Conservation (phyloP, 805 yeast genomes). For the Candida montana region DNA sequence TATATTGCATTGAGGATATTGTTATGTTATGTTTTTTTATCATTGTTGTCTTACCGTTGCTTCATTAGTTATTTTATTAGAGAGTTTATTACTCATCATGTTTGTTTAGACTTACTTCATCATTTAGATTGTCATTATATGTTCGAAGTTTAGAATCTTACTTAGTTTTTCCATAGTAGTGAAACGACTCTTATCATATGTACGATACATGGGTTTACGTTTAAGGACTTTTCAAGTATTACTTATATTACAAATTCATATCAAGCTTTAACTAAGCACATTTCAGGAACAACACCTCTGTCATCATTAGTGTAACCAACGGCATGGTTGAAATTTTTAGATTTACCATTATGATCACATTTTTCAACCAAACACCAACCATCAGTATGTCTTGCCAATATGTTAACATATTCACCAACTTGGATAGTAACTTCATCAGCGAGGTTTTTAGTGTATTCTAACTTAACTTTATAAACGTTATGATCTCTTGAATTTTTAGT, state of each 20-base stretch:
- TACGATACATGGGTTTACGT: too few species aligned
- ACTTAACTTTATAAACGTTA: conserved; percentile 18
- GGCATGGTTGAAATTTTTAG: conserved; percentile 2
- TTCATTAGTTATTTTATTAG: too few species aligned
- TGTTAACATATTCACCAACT: conserved; percentile 29
- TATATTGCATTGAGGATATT: background rate
- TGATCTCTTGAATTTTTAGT: conserved; percentile 10
- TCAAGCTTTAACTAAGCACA: conserved; percentile 24
- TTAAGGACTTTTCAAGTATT: too few species aligned
- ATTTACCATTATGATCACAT: conserved; percentile 23
- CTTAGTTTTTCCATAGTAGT: too few species aligned
- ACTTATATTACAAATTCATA: too few species aligned
- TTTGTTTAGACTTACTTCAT: too few species aligned
- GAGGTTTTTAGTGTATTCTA: conserved; percentile 27
- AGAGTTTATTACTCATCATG: too few species aligned
- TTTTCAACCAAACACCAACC: conserved; percentile 41
- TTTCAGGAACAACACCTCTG: conserved; percentile 37
- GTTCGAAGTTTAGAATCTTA: too few species aligned
- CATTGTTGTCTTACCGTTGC: too few species aligned
- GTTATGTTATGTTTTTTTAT: too few species aligned
- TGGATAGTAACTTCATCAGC: conserved; percentile 32
- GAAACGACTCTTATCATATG: too few species aligned
- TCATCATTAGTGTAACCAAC: conserved; percentile 29
- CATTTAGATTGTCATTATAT: too few species aligned
- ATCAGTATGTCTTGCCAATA: conserved; percentile 37